These are phyloP conservation scores for Alternaria consortialis DNA, from an alignment of 2,329 filamentous ascomycete genomes.

Conservation along the genomic window DNA sequence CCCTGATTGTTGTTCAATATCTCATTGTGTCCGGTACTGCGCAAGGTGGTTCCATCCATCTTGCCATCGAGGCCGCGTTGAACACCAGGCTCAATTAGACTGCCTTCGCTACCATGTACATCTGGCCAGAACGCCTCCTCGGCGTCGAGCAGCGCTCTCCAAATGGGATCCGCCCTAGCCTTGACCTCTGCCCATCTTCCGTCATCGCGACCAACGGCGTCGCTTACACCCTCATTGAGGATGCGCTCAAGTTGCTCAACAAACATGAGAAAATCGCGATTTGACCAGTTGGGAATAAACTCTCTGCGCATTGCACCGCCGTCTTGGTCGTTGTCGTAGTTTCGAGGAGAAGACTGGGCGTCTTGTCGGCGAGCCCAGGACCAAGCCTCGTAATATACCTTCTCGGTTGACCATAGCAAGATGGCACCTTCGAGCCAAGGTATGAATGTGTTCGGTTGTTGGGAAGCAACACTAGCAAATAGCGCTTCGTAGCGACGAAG, in stretches of 20 bases:
- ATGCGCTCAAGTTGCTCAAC: constrained; percentile 64
- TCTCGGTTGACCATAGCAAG: constrained; percentile 47
- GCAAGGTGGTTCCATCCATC: constrained; percentile 16
- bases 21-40: constrained; percentile 7
- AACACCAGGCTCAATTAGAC: constrained; percentile 16
- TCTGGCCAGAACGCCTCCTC: constrained; percentile 48
- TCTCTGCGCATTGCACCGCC: constrained; percentile 70
- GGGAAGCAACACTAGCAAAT: constrained; percentile 24
- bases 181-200: constrained; percentile 31
- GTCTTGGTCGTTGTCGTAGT: constrained; percentile 62
- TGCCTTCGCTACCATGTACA: constrained; percentile 13
- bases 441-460: constrained; percentile 25
- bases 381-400: constrained; percentile 48
- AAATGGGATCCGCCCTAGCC: constrained; percentile 33
- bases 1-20: constrained; percentile 7
- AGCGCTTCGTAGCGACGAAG: constrained; percentile 43
- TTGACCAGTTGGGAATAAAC: constrained; percentile 76
- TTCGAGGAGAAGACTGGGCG: constrained; percentile 26
- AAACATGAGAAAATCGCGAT: constrained; percentile 67
- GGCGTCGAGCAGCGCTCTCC: constrained; percentile 41
- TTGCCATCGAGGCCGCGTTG: constrained; percentile 8
- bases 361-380: constrained; percentile 42
- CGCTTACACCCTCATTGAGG: constrained; percentile 58
- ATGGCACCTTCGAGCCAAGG: constrained; percentile 48
- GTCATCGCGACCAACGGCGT: constrained; percentile 32